These are phyloP conservation scores for Mollisiaceae sp. DNA, from an alignment of 2,329 filamentous ascomycete species.

Conservation along the genomic window DNA sequence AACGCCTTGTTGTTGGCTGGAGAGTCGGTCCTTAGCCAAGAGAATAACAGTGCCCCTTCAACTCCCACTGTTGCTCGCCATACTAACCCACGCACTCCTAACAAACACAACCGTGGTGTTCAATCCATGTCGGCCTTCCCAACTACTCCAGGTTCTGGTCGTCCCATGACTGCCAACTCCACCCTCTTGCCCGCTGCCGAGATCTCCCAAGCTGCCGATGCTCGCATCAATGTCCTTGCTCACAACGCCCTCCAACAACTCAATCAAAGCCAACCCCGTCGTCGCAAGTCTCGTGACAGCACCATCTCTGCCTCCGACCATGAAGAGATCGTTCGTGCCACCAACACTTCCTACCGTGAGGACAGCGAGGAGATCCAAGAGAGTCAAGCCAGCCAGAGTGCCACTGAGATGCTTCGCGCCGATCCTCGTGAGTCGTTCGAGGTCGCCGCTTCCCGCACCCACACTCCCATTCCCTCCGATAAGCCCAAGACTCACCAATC, in stretches of 20 bases:
- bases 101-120: slow-evolving; percentile 73
- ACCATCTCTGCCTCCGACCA: slow-evolving; percentile 75
- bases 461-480: slow-evolving; percentile 48
- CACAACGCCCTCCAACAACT: slow-evolving; percentile 25
- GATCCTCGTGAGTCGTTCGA: slow-evolving; percentile 49
- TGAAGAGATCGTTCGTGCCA: slow-evolving; percentile 60
- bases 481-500: slow-evolving; percentile 55
- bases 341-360: slow-evolving; percentile 44
- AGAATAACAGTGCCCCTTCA: slow-evolving; percentile 75
- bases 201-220: slow-evolving; percentile 65
- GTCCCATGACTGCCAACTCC: slow-evolving; percentile 49
- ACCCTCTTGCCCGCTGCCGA: slow-evolving; percentile 67
- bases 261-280: slow-evolving; percentile 53
- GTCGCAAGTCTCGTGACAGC: slow-evolving; percentile 78
- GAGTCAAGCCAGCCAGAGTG: slow-evolving; percentile 79
- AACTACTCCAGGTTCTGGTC: slow-evolving; percentile 68
- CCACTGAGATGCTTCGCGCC: slow-evolving; percentile 74
- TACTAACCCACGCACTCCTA: slow-evolving; percentile 50
- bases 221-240: slow-evolving; percentile 48
- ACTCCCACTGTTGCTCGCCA: slow-evolving; percentile 56
- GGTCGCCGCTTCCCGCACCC: slow-evolving; percentile 38
- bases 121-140: slow-evolving; percentile 88
- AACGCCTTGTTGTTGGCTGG: slow-evolving; percentile 76
- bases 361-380: slow-evolving; percentile 69
- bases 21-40: slow-evolving; percentile 76